A percentile compares a stretch with the other conserved stretches of the same genome.
These are phyloP conservation scores for Talinum fruticosum DNA, from an alignment of 148 eudicot species.

Conservation along the genomic window DNA sequence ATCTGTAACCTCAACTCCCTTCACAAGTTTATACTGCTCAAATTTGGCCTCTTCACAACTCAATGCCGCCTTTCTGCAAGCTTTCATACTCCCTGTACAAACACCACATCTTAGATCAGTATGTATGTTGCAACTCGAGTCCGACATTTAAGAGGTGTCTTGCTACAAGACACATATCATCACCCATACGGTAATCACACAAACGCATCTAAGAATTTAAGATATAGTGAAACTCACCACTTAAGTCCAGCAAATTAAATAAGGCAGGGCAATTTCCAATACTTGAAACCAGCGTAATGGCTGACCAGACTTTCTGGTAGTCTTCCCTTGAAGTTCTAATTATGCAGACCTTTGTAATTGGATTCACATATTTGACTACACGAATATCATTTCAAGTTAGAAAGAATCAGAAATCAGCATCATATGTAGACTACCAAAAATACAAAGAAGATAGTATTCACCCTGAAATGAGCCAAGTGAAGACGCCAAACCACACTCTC, in stretches of 20 bases:
- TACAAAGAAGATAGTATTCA: constrained; percentile 16
- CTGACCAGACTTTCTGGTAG: constrained; percentile 74
- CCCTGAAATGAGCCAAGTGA: constrained; percentile 77
- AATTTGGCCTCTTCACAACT: constrained; percentile 79
- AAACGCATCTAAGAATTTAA: background rate
- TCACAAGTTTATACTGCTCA: constrained; percentile 64
- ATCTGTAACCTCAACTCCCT: constrained; percentile 48
- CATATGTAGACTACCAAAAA: background rate
- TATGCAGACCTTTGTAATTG: constrained; percentile 74
- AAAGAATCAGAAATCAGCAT: background rate
- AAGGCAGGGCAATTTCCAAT: constrained; percentile 67
- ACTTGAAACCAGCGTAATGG: constrained; percentile 72
- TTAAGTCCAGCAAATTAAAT: constrained; percentile 75
- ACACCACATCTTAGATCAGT: background rate
- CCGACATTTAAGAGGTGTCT: too few relatives aligned
- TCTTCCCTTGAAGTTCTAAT: constrained; percentile 88
- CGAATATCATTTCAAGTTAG: background rate
- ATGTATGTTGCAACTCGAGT: background rate
- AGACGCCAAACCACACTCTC: constrained; percentile 94
- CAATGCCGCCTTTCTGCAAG: constrained; percentile 76
- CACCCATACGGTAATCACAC: background rate
- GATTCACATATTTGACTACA: constrained; percentile 89
- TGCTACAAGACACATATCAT: too few relatives aligned
- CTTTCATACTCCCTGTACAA: constrained; percentile 68
- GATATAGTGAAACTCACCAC: constrained; percentile 54